Evolutionary conservation across 768 basidiomycete species (phyloP).

Genomic region (Tylopilus balloui): DNA sequence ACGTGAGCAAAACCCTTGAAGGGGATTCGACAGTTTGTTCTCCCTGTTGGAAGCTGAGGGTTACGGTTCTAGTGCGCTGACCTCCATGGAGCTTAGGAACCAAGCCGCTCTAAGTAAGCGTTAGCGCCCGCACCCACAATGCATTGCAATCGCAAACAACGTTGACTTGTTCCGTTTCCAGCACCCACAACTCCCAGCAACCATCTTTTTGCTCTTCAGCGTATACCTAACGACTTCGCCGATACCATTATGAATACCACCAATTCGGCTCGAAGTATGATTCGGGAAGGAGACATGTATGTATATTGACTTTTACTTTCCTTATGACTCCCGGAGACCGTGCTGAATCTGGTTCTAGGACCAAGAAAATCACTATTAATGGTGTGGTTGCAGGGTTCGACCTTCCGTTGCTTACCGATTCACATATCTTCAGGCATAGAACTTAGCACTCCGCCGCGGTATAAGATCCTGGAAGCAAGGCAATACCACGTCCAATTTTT

Average conservation of each 20-base stretch:
- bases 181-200: constrained; percentile 4
- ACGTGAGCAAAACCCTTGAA: neutral
- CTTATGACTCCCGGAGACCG: neutral
- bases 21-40: neutral
- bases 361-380: constrained; percentile 10
- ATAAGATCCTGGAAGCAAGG: constrained; percentile 1
- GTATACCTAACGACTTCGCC: neutral
- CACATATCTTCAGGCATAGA: constrained; percentile 6
- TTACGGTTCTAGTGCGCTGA: constrained; percentile 9
- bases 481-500: constrained; percentile 12
- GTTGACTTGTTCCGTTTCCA: neutral
- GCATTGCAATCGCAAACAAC: constrained; percentile 16
- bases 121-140: constrained; percentile 18
- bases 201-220: neutral
- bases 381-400: neutral
- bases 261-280: neutral
- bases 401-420: neutral
- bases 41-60: neutral
- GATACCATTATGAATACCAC: constrained; percentile 4
- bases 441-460: constrained; percentile 7
- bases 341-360: constrained; percentile 4
- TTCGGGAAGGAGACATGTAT: constrained; percentile 3
- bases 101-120: no score
- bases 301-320: neutral
- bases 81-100: neutral